Base-by-base conservation (phyloP, 257 asterid species). In the Osmanthus fragrans region DNA sequence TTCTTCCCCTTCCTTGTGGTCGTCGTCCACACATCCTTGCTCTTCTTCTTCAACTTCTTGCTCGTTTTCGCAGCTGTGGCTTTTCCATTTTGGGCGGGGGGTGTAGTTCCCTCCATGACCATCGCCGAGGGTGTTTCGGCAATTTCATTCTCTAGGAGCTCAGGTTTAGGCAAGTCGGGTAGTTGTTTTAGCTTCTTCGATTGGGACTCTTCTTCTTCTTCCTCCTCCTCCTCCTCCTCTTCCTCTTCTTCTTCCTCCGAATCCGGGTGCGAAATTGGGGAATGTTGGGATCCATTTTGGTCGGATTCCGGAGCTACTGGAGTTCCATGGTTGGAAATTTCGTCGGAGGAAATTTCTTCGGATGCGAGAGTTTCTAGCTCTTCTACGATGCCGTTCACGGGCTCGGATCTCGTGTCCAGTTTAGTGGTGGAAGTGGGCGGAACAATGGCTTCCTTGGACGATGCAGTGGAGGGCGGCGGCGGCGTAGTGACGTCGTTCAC, bases 11-110 rank as follows among this genome's bases (percentile, higher is more conserved):
- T 89, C 54, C 99, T 79, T 0, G 97, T 84, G 39, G 91, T 88
- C 23, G 97, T 87, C 13, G 89, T 82, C 97, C 98, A 94, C 71
- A 94, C 91, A 34, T 89, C 90, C 80, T 88, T 92, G 71, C 73
- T 89, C 87, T 90, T 95, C 91, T 94, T 94, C 88, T 94, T 93
- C 74, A 85, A 84, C 83, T 93, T 95, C 85, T 90, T 92, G 30
- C 91, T 78, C 51, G 88, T 63, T 73, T 86, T 86, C 19, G 80
- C 80, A 4, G 79, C 30, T 21, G 82, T 34, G 4, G 70, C 36
- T 3, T 73, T 73, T 1, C 84, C 87, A 66, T 81, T 82, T 71
- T 49, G 65, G 7, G 80, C 21, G 73, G 1, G 51, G 1, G 76
- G 80, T 18, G 76, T 33, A 13, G 58, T 27, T 30, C 63, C 73